phyloP scores from a whole-genome alignment of 116 monocot genomes.

The Dioscorea cayenensis region DNA sequence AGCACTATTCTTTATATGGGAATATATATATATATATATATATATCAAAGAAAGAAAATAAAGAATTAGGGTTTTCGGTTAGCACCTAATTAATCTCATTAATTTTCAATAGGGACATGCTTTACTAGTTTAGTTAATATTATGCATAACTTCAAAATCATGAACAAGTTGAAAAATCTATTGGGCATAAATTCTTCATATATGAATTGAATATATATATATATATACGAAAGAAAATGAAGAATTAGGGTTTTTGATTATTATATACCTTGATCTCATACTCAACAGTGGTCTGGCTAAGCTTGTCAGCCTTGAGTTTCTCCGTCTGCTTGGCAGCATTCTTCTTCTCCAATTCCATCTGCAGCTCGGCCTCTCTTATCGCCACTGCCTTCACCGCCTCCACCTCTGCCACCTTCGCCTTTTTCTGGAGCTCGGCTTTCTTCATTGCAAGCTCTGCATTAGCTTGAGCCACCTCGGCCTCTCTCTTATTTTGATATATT shows the following conservation, averaged over 20 bases:
- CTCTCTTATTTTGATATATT: slow-evolving; percentile 63
- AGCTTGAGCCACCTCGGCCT: slow-evolving; percentile 66
- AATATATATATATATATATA: too few species aligned
- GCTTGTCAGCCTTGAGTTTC: slow-evolving; percentile 73
- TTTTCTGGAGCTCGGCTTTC: slow-evolving; percentile 52
- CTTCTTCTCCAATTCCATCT: slow-evolving; percentile 75
- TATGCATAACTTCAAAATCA: too few species aligned
- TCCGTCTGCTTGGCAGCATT: slow-evolving; percentile 58
- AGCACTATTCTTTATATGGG: too few species aligned
- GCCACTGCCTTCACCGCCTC: slow-evolving; percentile 65
- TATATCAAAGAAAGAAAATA: too few species aligned
- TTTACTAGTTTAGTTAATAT: too few species aligned
- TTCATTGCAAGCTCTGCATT: slow-evolving; percentile 57
- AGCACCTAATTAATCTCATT: too few species aligned
- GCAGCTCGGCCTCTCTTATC: slow-evolving; percentile 69
- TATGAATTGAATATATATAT: too few species aligned
- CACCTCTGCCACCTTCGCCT: slow-evolving; percentile 64
- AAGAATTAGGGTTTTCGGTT: too few species aligned
- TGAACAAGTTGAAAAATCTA: too few species aligned
- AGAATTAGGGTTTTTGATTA: not conserved
- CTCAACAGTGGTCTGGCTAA: slow-evolving; percentile 60
- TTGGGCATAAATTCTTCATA: too few species aligned
- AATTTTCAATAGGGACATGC: too few species aligned
- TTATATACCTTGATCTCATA: slow-evolving; percentile 72
- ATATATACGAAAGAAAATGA: not conserved